Evolutionary conservation across 2,329 filamentous ascomycete species (phyloP).

Genomic region (Pseudocercospora vitis): DNA sequence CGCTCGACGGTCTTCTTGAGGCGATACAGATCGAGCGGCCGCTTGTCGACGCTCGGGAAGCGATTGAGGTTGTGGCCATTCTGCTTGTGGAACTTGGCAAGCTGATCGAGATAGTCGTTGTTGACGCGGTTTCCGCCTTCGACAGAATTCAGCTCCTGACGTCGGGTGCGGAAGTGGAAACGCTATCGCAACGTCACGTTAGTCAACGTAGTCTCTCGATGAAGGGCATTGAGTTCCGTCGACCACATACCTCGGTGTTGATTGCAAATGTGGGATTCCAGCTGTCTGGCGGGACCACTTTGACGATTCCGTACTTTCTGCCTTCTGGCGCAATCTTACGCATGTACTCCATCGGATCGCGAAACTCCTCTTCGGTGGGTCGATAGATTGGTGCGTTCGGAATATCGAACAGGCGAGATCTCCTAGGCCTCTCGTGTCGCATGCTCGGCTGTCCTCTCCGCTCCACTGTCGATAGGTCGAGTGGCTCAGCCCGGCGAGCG

Average conservation of each 20-base stretch:
- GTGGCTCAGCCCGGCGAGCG: conserved; percentile 63
- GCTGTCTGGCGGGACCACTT: conserved; percentile 87
- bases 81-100: conserved; percentile 95
- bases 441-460: conserved; percentile 79
- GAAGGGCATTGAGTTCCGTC: neutral
- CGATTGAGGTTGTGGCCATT: conserved; percentile 91
- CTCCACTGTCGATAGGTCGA: conserved; percentile 89
- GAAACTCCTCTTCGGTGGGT: conserved; percentile 91
- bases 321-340: conserved; percentile 87
- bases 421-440: conserved; percentile 52
- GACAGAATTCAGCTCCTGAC: conserved; percentile 95
- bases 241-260: conserved; percentile 78
- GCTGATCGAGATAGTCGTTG: conserved; percentile 90
- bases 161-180: conserved; percentile 94
- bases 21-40: conserved; percentile 90
- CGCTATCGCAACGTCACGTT: conserved; percentile 57
- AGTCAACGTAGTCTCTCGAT: conserved; percentile 14
- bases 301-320: conserved; percentile 85
- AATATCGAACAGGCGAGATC: conserved; percentile 71
- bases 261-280: conserved; percentile 97
- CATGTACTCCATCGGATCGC: conserved; percentile 90
- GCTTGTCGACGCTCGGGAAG: conserved; percentile 95
- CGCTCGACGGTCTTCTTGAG: conserved; percentile 96
- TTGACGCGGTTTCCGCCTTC: conserved; percentile 97
- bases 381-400: conserved; percentile 87